Conservation (phyloP, 805 yeast species). For the Candida dendrica region DNA sequence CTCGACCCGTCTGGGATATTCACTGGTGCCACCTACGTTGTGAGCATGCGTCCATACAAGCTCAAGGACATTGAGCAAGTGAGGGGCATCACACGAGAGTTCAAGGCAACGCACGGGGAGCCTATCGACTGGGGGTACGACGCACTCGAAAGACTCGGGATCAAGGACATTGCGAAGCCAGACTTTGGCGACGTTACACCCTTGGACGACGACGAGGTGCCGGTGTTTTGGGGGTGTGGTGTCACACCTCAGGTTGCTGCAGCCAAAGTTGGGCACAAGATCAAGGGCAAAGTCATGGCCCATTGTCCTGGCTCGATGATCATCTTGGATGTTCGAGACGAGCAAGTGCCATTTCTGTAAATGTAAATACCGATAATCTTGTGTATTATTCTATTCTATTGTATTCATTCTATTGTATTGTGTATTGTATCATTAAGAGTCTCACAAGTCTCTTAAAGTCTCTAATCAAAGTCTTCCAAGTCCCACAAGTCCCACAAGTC, state of each 20-base stretch:
- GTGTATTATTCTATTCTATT: too few species aligned
- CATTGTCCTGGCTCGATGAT: slow-evolving; percentile 33
- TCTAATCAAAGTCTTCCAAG: too few species aligned
- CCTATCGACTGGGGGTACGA: slow-evolving; percentile 38
- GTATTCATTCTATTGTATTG: too few species aligned
- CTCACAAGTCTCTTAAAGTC: too few species aligned
- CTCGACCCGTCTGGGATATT: slow-evolving; percentile 27
- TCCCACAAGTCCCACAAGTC: too few species aligned
- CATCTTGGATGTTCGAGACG: slow-evolving; percentile 25
- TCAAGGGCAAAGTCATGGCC: slow-evolving; percentile 25
- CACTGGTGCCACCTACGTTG: slow-evolving; percentile 27
- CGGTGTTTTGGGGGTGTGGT: slow-evolving; percentile 40
- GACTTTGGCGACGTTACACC: slow-evolving; percentile 30
- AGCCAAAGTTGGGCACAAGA: slow-evolving; percentile 18
- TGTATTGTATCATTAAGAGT: too few species aligned
- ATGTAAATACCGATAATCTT: too few species aligned
- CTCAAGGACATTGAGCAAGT: slow-evolving; percentile 21
- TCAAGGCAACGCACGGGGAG: slow-evolving; percentile 30
- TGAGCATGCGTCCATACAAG: slow-evolving; percentile 35
- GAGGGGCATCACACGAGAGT: slow-evolving; percentile 24
- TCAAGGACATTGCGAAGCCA: slow-evolving; percentile 23
- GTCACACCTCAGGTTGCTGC: slow-evolving; percentile 34
- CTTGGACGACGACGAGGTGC: slow-evolving; percentile 27
- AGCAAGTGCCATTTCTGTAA: slow-evolving; percentile 11
- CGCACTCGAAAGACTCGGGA: slow-evolving; percentile 28